Evolutionary conservation across 805 yeast species (phyloP), one percentile per base, ranked within the genome.

Genomic region (Wickerhamomyces chaumierensis): DNA sequence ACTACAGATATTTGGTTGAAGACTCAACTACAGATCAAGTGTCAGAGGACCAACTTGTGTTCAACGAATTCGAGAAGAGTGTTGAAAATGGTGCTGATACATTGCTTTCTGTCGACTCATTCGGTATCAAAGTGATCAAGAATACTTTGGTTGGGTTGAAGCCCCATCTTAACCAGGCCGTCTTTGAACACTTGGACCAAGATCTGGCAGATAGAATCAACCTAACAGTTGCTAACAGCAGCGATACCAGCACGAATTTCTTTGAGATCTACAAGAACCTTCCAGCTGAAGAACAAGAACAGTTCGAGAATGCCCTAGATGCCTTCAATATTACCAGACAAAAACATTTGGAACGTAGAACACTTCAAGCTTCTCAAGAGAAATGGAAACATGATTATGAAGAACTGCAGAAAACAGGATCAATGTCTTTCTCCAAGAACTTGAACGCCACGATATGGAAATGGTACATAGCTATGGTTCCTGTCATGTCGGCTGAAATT

Each of bases 321-420:
- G 58, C 66, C 2, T 73, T 81, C 47, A 88, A 92, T 48, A 73
- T 72, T 40, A 75, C 73, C 19, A 74, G 98, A 55, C 96, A 92
- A 57, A 64, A 73, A 35, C 71, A 71, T 23, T 56, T 92, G 25
- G 98, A 92, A 58, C 64, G 75, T 16, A 71, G 81, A 42, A 90
- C 95, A 3, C 66, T 83, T 2, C 88, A 82, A 45, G 88, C 90
- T 1, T 94, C 97, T 1, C 75, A 73, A 45, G 85, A 80, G 51
- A 81, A 83, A 56, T 90, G 98, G 98, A 79, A 75, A 55, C 79
- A 78, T 48, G 88, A 79, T 45, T 81, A 73, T 48, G 94, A 85
- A 49, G 76, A 73, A 38, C 68, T 76, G 52, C 65, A 66, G 41
- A 66, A 69, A 36, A 68, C 80, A 46, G 85, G 85, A 18, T 75